Percentiles rank a stretch among this genome's conserved stretches.
phyloP scores from a whole-genome alignment of 345 rosid species.

The Camelina sativa region DNA sequence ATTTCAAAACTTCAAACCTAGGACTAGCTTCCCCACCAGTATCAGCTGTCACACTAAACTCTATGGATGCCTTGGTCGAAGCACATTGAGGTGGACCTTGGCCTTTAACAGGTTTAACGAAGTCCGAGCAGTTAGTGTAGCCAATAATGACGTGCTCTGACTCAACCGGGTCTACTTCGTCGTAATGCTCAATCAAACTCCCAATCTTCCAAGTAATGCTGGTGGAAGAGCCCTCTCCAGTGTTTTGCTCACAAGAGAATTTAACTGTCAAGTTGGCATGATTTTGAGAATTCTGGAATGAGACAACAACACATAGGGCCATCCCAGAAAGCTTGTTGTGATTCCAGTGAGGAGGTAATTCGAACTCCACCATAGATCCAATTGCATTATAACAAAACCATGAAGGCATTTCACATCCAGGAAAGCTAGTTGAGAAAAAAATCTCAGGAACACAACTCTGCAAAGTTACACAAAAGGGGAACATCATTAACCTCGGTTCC shows the following conservation, averaged over 20 bases:
- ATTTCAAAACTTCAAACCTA: conserved; percentile 28
- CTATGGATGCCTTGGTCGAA: conserved; percentile 1
- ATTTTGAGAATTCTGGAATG: neutral
- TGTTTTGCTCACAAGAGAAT: neutral
- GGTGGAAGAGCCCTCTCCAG: conserved; percentile 11
- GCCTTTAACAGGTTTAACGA: neutral
- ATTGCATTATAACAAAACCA: conserved; percentile 17
- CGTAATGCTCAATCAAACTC: neutral
- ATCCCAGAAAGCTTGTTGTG: conserved; percentile 25
- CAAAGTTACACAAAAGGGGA: neutral
- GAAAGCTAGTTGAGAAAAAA: conserved; percentile 28
- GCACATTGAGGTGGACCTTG: conserved; percentile 6
- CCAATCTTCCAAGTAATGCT: conserved; percentile 27
- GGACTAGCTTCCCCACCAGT: neutral
- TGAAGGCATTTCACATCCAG: conserved; percentile 34
- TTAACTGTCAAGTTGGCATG: conserved; percentile 17
- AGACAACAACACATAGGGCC: conserved; percentile 26
- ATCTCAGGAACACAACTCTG: conserved; percentile 23
- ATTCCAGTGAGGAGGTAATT: conserved; percentile 31
- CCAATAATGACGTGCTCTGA: conserved; percentile 33
- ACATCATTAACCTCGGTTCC: neutral
- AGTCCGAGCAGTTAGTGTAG: conserved; percentile 23
- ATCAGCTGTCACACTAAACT: conserved; percentile 11
- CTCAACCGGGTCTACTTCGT: neutral
- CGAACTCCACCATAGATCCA: conserved; percentile 28